Percentiles rank a stretch among this genome's conserved stretches.
phyloP scores from a whole-genome alignment of 345 rosid species.

The Acer negundo region DNA sequence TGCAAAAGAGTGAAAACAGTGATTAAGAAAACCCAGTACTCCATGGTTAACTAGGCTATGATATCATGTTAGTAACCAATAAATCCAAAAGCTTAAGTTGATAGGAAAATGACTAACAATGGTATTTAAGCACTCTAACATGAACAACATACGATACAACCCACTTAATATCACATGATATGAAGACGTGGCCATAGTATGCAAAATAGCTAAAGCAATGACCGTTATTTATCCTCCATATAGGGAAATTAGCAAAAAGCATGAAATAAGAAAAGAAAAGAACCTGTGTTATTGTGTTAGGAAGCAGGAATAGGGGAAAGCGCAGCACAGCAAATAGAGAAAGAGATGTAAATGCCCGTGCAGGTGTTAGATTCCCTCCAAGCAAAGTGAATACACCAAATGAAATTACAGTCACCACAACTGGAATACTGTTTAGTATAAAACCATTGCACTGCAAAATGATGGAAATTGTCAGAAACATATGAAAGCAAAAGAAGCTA shows the following conservation, averaged over 20 bases:
- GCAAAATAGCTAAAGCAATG: neutral
- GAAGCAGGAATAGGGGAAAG: slow-evolving; percentile 94
- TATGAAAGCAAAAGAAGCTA: neutral
- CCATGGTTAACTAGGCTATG: too few relatives aligned
- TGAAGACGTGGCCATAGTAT: neutral
- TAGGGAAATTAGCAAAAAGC: neutral
- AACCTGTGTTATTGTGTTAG: slow-evolving; percentile 95
- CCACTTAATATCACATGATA: neutral
- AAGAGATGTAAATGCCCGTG: slow-evolving; percentile 94
- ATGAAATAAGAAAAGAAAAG: slow-evolving; percentile 14
- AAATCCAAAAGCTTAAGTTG: too few relatives aligned
- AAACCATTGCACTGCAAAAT: slow-evolving; percentile 76
- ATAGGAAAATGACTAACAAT: too few relatives aligned
- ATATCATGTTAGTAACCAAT: too few relatives aligned
- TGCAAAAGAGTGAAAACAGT: neutral
- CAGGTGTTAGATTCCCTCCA: slow-evolving; percentile 98
- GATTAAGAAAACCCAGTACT: neutral
- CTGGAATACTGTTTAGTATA: slow-evolving; percentile 88
- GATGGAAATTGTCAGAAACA: slow-evolving; percentile 35
- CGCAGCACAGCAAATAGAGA: slow-evolving; percentile 97
- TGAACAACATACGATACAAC: neutral
- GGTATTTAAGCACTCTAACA: too few relatives aligned
- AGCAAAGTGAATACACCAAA: slow-evolving; percentile 95
- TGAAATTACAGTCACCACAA: slow-evolving; percentile 85
- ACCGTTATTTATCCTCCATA: slow-evolving; percentile 1